Percentiles rank a stretch among this genome's conserved stretches.
Conservation (phyloP, 257 asterid genomes). For the Sherardia arvensis region DNA sequence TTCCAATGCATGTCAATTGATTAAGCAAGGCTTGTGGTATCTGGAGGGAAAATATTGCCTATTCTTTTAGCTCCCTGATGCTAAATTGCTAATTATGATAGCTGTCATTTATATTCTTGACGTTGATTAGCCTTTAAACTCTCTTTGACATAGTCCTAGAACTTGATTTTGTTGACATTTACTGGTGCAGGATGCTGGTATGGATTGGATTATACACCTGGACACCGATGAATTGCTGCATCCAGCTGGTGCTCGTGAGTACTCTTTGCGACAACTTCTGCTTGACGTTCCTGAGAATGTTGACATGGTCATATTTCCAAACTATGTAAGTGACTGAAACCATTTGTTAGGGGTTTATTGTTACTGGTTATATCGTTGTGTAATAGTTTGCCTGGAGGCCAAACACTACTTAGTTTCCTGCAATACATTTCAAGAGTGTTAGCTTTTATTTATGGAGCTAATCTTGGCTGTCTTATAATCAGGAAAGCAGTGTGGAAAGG, state of each 20-base stretch:
- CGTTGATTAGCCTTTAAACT: neutral
- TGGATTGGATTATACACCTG: slow-evolving; percentile 96
- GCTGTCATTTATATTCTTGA: neutral
- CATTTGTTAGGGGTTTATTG: neutral
- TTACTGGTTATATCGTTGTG: neutral
- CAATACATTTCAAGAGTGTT: neutral
- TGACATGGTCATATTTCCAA: slow-evolving; percentile 97
- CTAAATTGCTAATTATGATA: no score
- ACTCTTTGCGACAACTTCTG: slow-evolving; percentile 81
- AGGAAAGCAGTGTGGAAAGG: slow-evolving; percentile 96
- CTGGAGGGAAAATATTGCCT: neutral
- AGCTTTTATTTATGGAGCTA: neutral
- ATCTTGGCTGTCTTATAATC: slow-evolving; percentile 12
- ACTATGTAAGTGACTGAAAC: slow-evolving; percentile 54
- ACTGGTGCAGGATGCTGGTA: slow-evolving; percentile 57
- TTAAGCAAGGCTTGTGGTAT: neutral
- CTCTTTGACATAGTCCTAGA: neutral
- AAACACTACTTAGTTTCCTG: neutral
- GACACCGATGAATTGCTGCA: slow-evolving; percentile 95
- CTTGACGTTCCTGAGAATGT: slow-evolving; percentile 73
- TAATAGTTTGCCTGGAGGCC: neutral
- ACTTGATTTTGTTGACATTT: neutral
- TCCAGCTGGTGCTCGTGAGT: slow-evolving; percentile 89
- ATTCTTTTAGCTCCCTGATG: no score
- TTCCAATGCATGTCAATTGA: neutral